Base-by-base conservation (phyloP, 192 early-diverging fungal species). In the Oehlia diaphana region DNA sequence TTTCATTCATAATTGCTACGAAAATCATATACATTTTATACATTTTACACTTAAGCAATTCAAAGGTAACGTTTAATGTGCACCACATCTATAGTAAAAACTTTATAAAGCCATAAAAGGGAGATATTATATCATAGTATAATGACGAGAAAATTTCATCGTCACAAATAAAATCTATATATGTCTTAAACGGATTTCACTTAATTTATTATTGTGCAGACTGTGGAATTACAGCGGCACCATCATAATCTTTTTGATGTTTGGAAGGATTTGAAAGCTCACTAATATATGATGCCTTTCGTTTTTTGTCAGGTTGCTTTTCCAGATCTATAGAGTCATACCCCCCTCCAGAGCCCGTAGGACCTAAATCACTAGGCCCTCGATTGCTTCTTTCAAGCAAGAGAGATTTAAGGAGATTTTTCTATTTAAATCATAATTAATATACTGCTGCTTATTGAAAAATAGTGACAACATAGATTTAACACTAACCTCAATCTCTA, bases 231-330 rank as follows among this genome's bases (percentile, higher is more conserved):
- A 58, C 50, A 19, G 50, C 50, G 4, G 50, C 14, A 58, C 50
- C 50, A 37, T 78, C 76, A 19, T 63, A 66, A 61, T 78, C 77
- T 69, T 78, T 78, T 63, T 78, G 77, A 78, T 68, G 65, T 69
- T 78, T 78, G 2, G 42, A n/a, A 23, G 61, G 10, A 16, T 16
- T 58, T 1, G 50, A 58, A 58, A 58, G 50, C 13, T 66, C 66
- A 21, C 64, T 66, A 23, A 35, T 5, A 12, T 49, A 33, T 19
- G 77, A 42, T 3, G 66, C 44, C 21, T 78, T 78, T n/a, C 77
- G 64, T 58, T 78, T 78, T 37, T 78, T 78, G 6, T 78, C 77
- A 2, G 50, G 3, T 58, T 13, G 50, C 13, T 58, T 58, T 16
- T 12, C 14, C 16, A 58, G 16, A 12, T 58, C 50, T 16, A 58